Evolutionary conservation across 306 rosid species (phyloP).

Genomic region (Vachellia pachyceras): DNA sequence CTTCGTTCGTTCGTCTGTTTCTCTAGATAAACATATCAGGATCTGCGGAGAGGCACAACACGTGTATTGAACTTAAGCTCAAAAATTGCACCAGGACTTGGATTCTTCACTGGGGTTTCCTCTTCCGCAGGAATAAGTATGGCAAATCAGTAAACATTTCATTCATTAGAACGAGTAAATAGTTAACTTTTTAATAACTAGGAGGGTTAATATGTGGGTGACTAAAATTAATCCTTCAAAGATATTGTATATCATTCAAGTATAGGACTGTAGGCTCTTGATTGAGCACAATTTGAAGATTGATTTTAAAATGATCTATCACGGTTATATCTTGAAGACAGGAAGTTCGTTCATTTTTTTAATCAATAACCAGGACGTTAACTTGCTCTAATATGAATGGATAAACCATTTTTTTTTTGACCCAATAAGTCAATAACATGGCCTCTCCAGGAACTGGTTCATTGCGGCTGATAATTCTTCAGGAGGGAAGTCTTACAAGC

Average conservation of each 20-base stretch:
- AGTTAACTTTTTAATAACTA: no score
- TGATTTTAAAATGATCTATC: not conserved
- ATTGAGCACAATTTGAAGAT: not conserved
- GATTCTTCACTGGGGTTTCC: constrained; percentile 48
- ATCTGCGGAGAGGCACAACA: constrained; percentile 32
- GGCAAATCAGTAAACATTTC: not conserved
- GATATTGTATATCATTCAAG: not conserved
- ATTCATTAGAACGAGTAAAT: not conserved
- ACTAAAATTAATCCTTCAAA: not conserved
- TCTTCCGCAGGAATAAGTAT: constrained; percentile 38
- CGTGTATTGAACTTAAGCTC: constrained; percentile 42
- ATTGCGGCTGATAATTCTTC: constrained; percentile 33
- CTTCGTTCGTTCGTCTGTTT: not conserved
- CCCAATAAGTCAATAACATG: not conserved
- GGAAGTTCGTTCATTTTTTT: not conserved
- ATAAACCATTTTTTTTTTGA: not conserved
- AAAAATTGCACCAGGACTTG: constrained; percentile 34
- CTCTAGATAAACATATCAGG: constrained; percentile 42
- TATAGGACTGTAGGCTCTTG: not conserved
- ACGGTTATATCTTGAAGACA: not conserved
- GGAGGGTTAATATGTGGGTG: not conserved
- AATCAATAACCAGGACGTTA: not conserved
- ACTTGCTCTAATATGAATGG: not conserved
- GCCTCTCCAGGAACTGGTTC: constrained; percentile 40
- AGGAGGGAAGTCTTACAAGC: constrained; percentile 35